Evolutionary conservation across 164 flowering plant species (phyloP).

Genomic region (Magnolia kwangsiensis): DNA sequence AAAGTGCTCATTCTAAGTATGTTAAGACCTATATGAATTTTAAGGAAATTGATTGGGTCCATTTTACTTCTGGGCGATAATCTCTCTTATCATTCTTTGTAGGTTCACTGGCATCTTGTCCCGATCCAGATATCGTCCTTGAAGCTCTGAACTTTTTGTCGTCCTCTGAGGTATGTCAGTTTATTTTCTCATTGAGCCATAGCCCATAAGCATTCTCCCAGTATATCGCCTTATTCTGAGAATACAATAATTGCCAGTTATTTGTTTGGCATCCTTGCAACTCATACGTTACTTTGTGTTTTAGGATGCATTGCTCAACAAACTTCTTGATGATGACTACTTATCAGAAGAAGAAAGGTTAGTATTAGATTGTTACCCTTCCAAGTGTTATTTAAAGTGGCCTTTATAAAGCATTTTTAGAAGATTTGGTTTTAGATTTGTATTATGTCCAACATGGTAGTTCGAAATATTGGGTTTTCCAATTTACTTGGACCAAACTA

Average conservation of each 20-base stretch:
- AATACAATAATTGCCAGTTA: neutral
- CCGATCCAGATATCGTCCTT: slow-evolving; percentile 65
- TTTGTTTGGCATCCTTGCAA: neutral
- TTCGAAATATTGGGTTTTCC: too few species aligned
- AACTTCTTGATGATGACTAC: slow-evolving; percentile 52
- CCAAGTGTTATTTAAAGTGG: too few species aligned
- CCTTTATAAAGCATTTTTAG: too few species aligned
- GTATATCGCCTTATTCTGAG: too few species aligned
- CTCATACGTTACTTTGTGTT: slow-evolving; percentile 10
- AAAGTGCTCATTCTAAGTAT: too few species aligned
- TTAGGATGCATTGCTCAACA: slow-evolving; percentile 85
- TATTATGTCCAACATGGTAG: too few species aligned
- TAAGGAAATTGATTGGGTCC: neutral
- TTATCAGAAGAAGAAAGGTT: slow-evolving; percentile 65
- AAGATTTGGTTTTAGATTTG: too few species aligned
- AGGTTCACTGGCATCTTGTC: slow-evolving; percentile 81
- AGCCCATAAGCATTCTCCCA: too few species aligned
- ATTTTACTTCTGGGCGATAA: neutral
- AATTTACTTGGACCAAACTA: too few species aligned
- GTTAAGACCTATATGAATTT: neutral
- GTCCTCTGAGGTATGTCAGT: slow-evolving; percentile 1
- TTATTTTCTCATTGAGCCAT: neutral
- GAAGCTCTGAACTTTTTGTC: slow-evolving; percentile 82
- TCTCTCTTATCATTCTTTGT: slow-evolving; percentile 1
- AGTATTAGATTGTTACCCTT: neutral